Conservation (phyloP, 139 green algal species). For the Chlamydomonas sphaeroides region DNA sequence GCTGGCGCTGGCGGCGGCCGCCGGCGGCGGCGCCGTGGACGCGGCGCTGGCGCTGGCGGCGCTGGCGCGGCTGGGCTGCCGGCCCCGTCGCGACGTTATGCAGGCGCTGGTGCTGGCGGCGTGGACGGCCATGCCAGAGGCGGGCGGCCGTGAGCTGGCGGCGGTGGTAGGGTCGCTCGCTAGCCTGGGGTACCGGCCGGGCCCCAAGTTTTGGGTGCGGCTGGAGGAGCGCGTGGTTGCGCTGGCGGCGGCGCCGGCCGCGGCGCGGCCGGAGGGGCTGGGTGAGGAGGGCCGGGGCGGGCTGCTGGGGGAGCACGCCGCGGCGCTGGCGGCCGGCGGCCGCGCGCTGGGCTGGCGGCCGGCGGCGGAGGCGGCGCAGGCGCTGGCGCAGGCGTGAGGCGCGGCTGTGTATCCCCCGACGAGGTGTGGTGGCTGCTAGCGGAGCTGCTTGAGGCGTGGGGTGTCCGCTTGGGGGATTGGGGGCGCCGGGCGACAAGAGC, state of each 20-base stretch:
- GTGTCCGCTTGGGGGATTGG: too few species aligned
- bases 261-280: not conserved
- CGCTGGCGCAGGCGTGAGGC: not conserved
- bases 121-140: not conserved
- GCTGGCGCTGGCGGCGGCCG: not conserved
- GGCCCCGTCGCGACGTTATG: not conserved
- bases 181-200: not conserved
- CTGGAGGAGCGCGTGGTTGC: not conserved
- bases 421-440: too few species aligned
- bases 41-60: conserved; percentile 14
- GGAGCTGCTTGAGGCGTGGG: too few species aligned
- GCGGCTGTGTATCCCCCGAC: too few species aligned
- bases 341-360: not conserved
- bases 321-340: not conserved
- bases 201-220: not conserved
- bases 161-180: not conserved
- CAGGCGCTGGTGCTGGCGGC: not conserved
- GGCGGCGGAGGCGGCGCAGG: too few species aligned
- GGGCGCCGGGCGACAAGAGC: too few species aligned
- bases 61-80: not conserved
- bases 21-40: not conserved
- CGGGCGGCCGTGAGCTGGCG: not conserved
- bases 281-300: too few species aligned
- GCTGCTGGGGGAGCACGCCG: not conserved
- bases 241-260: not conserved